A percentile compares a stretch with the other conserved stretches of the same genome.
Evolutionary conservation across 352 stramenopile species (phyloP).

Genomic region (Phytophthora hybrid): DNA sequence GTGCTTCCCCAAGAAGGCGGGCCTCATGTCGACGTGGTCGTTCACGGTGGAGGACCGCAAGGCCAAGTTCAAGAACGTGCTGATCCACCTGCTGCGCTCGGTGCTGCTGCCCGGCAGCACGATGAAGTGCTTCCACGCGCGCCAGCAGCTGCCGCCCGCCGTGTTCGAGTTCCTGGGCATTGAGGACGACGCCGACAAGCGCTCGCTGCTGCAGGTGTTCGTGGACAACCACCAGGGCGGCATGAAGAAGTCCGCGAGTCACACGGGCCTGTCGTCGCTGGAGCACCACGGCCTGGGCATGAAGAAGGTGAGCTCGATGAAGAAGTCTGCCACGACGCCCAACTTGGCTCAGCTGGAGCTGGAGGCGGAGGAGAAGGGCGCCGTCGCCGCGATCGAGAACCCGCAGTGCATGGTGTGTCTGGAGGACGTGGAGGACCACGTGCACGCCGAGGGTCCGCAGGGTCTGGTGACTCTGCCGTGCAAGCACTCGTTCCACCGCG

Average conservation of each 20-base stretch:
- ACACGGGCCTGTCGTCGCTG: constrained; percentile 37
- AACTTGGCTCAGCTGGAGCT: constrained; percentile 41
- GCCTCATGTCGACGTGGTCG: constrained; percentile 54
- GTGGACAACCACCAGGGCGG: constrained; percentile 65
- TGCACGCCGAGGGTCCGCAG: constrained; percentile 31
- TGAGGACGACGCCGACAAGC: constrained; percentile 58
- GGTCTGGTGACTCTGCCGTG: constrained; percentile 62
- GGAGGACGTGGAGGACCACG: constrained; percentile 39
- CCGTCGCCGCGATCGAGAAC: constrained; percentile 36
- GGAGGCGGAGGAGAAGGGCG: constrained; percentile 37
- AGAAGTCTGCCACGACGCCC: constrained; percentile 39
- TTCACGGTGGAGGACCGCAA: constrained; percentile 60
- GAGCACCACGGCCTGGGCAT: constrained; percentile 31
- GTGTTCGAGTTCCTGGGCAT: constrained; percentile 73
- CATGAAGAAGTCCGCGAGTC: constrained; percentile 48
- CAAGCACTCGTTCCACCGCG: constrained; percentile 77
- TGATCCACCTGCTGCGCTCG: constrained; percentile 73
- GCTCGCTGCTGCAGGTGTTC: constrained; percentile 76
- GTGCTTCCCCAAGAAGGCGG: constrained; percentile 71
- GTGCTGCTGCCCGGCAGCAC: constrained; percentile 66
- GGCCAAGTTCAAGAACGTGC: constrained; percentile 69
- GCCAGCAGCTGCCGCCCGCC: constrained; percentile 52
- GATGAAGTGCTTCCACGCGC: constrained; percentile 72
- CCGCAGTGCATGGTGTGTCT: constrained; percentile 54
- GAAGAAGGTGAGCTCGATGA: constrained; percentile 39